phyloP scores from a whole-genome alignment of 371 early-diverging fungal genomes.

The Quaeritorhiza haematococci region DNA sequence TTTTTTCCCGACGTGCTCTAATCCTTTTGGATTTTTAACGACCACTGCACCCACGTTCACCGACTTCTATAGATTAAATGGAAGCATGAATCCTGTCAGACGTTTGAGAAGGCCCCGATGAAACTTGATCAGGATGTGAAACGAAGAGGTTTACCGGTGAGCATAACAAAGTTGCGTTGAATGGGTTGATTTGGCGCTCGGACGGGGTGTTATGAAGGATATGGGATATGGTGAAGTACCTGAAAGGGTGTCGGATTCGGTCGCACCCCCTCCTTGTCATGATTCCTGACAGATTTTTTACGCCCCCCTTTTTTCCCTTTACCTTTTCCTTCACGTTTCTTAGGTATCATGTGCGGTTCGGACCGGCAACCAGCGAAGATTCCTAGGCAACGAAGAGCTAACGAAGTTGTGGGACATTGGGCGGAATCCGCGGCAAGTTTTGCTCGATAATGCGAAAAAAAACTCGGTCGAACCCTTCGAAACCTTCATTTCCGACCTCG shows the following conservation, averaged over 20 bases:
- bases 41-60: too few species aligned
- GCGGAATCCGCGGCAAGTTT: not conserved
- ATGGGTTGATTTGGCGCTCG: not conserved
- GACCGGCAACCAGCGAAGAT: slow-evolving; percentile 14
- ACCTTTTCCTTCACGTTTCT: too few species aligned
- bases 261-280: too few species aligned
- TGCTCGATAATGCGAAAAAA: slow-evolving; percentile 7
- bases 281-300: too few species aligned
- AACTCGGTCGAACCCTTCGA: slow-evolving; percentile 9
- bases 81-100: slow-evolving; percentile 33
- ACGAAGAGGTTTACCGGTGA: slow-evolving; percentile 18
- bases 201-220: not conserved
- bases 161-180: not conserved
- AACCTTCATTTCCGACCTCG: slow-evolving; percentile 17
- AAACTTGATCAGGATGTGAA: slow-evolving; percentile 7
- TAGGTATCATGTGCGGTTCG: too few species aligned
- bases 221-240: not conserved
- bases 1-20: too few species aligned
- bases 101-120: slow-evolving; percentile 22
- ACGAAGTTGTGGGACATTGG: slow-evolving; percentile 21
- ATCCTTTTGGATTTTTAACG: too few species aligned
- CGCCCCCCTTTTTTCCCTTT: too few species aligned
- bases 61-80: slow-evolving; percentile 31
- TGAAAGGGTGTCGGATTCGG: slow-evolving; percentile 13
- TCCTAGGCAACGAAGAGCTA: slow-evolving; percentile 26